A percentile compares a stretch with the other conserved stretches of the same genome.
These are phyloP conservation scores for Auricularia heimuer DNA, from an alignment of 768 basidiomycete genomes.

Conservation along the genomic window DNA sequence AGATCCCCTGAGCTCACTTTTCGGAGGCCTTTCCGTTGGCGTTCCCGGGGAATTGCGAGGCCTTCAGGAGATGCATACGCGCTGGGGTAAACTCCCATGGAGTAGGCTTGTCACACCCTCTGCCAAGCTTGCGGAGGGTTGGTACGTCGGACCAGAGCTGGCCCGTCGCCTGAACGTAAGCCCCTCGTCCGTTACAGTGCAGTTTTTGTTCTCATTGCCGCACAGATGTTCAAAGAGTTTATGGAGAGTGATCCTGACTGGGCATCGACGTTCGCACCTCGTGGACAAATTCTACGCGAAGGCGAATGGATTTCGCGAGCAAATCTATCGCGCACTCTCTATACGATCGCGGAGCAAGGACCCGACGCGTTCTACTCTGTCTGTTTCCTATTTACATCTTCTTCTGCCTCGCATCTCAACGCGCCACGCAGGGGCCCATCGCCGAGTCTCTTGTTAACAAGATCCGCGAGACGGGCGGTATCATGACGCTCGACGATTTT, in stretches of 20 bases:
- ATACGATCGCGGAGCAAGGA: constrained; percentile 64
- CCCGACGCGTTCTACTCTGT: constrained; percentile 77
- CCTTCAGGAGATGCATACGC: constrained; percentile 68
- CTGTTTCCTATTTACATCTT: constrained; percentile 12
- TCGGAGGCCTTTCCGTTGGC: constrained; percentile 79
- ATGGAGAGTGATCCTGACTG: constrained; percentile 67
- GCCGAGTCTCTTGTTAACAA: constrained; percentile 71
- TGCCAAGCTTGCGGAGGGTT: constrained; percentile 63
- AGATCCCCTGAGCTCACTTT: constrained; percentile 41
- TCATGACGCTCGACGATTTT: constrained; percentile 68
- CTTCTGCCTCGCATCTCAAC: constrained; percentile 1
- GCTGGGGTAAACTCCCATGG: constrained; percentile 83
- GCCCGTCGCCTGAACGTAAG: constrained; percentile 60
- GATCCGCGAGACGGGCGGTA: constrained; percentile 62
- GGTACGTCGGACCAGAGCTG: constrained; percentile 72
- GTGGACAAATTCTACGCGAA: constrained; percentile 56
- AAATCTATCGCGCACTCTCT: constrained; percentile 71
- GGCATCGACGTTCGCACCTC: constrained; percentile 73
- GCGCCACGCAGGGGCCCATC: constrained; percentile 51
- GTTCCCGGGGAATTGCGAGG: constrained; percentile 89
- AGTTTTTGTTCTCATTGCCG: constrained; percentile 26
- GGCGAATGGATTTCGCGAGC: constrained; percentile 65
- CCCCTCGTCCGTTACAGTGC: constrained; percentile 6
- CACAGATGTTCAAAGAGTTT: constrained; percentile 20
- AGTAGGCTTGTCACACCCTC: constrained; percentile 63